A percentile compares a stretch with the other conserved stretches of the same genome.
These are phyloP conservation scores for Hypoxylon fuscum DNA, from an alignment of 495 filamentous ascomycete species.

Conservation along the genomic window DNA sequence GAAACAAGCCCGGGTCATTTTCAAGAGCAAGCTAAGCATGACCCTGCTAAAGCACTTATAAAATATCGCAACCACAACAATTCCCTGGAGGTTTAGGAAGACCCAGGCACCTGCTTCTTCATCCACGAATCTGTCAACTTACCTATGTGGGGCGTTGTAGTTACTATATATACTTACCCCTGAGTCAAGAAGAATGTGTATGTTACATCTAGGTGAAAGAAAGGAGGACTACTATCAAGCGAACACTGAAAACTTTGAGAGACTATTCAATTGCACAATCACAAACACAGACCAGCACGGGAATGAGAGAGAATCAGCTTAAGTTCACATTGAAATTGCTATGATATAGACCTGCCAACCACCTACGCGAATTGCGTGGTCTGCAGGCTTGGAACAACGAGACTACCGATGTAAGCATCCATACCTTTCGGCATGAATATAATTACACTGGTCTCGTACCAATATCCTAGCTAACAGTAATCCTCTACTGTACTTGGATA, in stretches of 20 bases:
- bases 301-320: not conserved
- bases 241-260: not conserved
- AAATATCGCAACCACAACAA: too few species aligned
- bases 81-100: too few species aligned
- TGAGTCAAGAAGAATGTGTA: too few species aligned
- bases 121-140: too few species aligned
- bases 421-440: conserved; percentile 29
- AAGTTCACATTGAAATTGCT: conserved; percentile 1
- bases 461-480: conserved; percentile 9
- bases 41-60: too few species aligned
- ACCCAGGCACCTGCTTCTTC: too few species aligned
- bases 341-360: not conserved
- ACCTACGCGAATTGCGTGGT: conserved; percentile 1
- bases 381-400: not conserved
- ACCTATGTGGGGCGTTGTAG: too few species aligned
- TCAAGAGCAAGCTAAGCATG: too few species aligned
- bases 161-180: too few species aligned
- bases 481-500: not conserved
- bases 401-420: conserved; percentile 6
- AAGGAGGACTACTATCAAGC: not conserved
- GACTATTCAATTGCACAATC: not conserved
- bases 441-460: conserved; percentile 14
- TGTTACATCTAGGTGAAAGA: too few species aligned
- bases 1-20: too few species aligned
- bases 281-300: not conserved